Evolutionary conservation across 2,329 filamentous ascomycete genomes (phyloP).

Genomic region (Ustulina deusta): DNA sequence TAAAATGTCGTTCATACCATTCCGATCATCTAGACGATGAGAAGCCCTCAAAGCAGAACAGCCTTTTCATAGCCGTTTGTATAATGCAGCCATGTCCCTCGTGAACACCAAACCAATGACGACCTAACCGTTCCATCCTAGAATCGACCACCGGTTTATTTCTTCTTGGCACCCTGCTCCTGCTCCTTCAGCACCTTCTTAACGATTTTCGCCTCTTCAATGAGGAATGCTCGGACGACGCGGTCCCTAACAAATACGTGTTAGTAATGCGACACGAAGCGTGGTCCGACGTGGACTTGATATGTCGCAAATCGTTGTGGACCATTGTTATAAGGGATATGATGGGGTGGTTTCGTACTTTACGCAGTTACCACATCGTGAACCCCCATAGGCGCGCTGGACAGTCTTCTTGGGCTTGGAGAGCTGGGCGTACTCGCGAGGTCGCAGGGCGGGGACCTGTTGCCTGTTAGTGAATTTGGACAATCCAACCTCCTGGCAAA

Average conservation of each 20-base stretch:
- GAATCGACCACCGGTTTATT: constrained; percentile 64
- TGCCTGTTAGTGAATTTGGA: constrained; percentile 26
- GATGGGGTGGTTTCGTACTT: constrained; percentile 58
- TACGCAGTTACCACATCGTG: constrained; percentile 98
- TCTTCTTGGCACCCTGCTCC: constrained; percentile 78
- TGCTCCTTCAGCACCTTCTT: constrained; percentile 99
- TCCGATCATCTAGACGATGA: constrained; percentile 52
- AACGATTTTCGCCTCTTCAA: constrained; percentile 99
- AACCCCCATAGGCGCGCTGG: constrained; percentile 97
- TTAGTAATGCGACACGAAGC: constrained; percentile 24
- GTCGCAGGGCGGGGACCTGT: constrained; percentile 94
- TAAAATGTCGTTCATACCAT: constrained; percentile 52
- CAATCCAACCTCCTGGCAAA: not conserved
- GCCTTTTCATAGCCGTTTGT: constrained; percentile 48
- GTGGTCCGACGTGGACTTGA: not conserved
- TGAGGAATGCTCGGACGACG: constrained; percentile 97
- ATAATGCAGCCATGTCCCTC: constrained; percentile 52
- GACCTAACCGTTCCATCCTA: constrained; percentile 51
- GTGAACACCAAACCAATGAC: constrained; percentile 54
- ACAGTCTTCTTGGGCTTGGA: constrained; percentile 99
- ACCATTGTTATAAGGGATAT: not conserved
- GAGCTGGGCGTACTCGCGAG: constrained; percentile 96
- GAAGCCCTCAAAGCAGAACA: constrained; percentile 51
- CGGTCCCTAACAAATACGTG: constrained; percentile 70
- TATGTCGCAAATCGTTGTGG: not conserved